Conservation (phyloP, 202 grass and related monocot species). For the Carex arenaria region DNA sequence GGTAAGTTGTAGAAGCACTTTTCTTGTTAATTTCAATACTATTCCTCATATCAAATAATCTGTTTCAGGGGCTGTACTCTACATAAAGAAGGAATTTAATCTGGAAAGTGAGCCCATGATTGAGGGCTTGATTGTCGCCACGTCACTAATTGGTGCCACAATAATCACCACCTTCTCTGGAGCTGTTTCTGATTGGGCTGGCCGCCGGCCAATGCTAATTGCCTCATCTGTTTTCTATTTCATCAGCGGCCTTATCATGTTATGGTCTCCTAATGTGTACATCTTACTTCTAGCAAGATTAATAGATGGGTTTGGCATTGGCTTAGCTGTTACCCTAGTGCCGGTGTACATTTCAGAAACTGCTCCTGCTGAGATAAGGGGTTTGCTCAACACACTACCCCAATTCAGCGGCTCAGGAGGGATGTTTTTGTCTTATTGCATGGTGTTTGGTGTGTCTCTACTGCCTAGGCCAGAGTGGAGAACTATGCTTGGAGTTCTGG, state of each 20-base stretch:
- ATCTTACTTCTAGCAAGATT: constrained; percentile 43
- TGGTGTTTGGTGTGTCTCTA: constrained; percentile 44
- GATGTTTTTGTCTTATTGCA: constrained; percentile 73
- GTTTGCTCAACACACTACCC: constrained; percentile 53
- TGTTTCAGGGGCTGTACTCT: constrained; percentile 42
- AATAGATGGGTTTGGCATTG: constrained; percentile 46
- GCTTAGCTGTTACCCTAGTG: constrained; percentile 45
- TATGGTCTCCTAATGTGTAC: constrained; percentile 38
- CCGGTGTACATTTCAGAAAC: constrained; percentile 70
- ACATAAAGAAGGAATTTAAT: constrained; percentile 63
- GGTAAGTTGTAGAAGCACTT: background rate
- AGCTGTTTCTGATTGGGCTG: constrained; percentile 30
- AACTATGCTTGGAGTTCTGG: constrained; percentile 53
- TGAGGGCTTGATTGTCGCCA: constrained; percentile 54
- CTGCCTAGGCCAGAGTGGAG: constrained; percentile 39
- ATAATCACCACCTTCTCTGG: constrained; percentile 49
- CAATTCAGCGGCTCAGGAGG: constrained; percentile 52
- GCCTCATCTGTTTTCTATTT: constrained; percentile 37
- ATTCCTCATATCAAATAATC: background rate
- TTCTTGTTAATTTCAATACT: background rate
- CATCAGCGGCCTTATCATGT: constrained; percentile 33
- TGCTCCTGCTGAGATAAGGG: constrained; percentile 40
- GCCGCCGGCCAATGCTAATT: constrained; percentile 46
- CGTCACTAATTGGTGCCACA: constrained; percentile 47
- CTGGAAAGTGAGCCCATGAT: constrained; percentile 40